Evolutionary conservation across 768 basidiomycete genomes (phyloP), one percentile per base, ranked within the genome.

Genomic region (Boletus rex-veris): DNA sequence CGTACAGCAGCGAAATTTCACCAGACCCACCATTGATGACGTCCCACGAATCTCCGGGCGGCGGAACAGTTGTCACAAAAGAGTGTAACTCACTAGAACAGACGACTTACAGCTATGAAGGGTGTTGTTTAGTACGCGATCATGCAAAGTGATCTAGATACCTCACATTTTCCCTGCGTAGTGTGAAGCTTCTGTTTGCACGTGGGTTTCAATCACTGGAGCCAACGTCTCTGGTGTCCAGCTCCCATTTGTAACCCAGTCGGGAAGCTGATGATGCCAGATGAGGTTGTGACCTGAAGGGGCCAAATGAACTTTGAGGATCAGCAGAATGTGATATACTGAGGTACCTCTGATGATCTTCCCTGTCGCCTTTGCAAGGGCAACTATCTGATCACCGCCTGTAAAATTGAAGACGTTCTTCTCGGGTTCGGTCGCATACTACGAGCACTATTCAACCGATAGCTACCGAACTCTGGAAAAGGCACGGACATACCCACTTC

Each of bases 401-500:
- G 60, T 53, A 26, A 60, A 67, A 31, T 65, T 51, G 50, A 68
- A 67, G 31, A 59, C 50, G 16, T 61, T 67, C 38, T 58, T 61
- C 31, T 65, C 47, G 19, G 63, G 65, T 35, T 68, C 63, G 16
- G 50, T 52, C 30, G 58, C 51, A 45, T 62, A 54, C 63, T 64
- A n/a, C 31, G 10, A 12, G 37, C 1, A 24, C 33, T 45, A 8
- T 18, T 26, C 18, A 28, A 21, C 3, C 45, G 28, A 21, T 18
- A 16, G 33, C 14, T 15, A 19, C 30, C 9, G 4, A 48, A 31
- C 24, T 35, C 15, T 28, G 2, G 21, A 41, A 26, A 37, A 47
- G 43, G 21, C 5, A 35, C 33, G 16, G 28, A 43, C 57, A 21
- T 48, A 65, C 63, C 60, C 60, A 63, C 43, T 57, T 65, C 58